Evolutionary conservation across 495 filamentous ascomycete species (phyloP).

Genomic region (Penicillium flavigenum): DNA sequence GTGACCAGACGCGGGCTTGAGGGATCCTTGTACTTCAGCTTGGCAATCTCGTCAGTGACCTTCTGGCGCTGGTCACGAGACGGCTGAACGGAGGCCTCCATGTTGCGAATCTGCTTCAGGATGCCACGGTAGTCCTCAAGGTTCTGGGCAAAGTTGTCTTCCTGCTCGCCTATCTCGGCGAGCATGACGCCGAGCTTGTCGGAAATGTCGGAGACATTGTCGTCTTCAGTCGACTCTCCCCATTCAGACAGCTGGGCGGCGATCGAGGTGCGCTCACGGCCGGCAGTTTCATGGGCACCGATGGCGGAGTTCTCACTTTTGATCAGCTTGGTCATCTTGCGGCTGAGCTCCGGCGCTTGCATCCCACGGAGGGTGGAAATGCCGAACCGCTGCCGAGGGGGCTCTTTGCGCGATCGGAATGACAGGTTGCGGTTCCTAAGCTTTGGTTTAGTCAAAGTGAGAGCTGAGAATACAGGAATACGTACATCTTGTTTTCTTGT

Average conservation of each 20-base stretch:
- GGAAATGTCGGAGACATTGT: constrained; percentile 79
- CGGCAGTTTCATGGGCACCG: constrained; percentile 76
- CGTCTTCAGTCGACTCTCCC: constrained; percentile 87
- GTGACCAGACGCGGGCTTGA: constrained; percentile 69
- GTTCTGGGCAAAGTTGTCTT: constrained; percentile 80
- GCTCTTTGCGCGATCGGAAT: constrained; percentile 54
- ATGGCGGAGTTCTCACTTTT: constrained; percentile 88
- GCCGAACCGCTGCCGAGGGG: constrained; percentile 63
- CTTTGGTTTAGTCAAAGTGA: constrained; percentile 8
- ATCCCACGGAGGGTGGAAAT: constrained; percentile 78
- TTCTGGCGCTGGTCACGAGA: constrained; percentile 79
- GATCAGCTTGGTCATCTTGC: constrained; percentile 83
- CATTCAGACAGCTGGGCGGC: constrained; percentile 93
- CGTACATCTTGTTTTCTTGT: constrained; percentile 5
- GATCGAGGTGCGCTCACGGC: constrained; percentile 74
- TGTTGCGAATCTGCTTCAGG: constrained; percentile 89
- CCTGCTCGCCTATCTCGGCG: constrained; percentile 87
- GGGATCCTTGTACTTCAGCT: constrained; percentile 86
- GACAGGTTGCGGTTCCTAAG: constrained; percentile 61
- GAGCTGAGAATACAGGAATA: not conserved
- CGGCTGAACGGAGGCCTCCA: constrained; percentile 89
- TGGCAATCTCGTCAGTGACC: constrained; percentile 85
- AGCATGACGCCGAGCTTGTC: constrained; percentile 94
- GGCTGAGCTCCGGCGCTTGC: constrained; percentile 79
- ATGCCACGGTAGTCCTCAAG: constrained; percentile 77